Evolutionary conservation across 2,329 filamentous ascomycete species (phyloP).

Genomic region (Aspergillus tanneri): DNA sequence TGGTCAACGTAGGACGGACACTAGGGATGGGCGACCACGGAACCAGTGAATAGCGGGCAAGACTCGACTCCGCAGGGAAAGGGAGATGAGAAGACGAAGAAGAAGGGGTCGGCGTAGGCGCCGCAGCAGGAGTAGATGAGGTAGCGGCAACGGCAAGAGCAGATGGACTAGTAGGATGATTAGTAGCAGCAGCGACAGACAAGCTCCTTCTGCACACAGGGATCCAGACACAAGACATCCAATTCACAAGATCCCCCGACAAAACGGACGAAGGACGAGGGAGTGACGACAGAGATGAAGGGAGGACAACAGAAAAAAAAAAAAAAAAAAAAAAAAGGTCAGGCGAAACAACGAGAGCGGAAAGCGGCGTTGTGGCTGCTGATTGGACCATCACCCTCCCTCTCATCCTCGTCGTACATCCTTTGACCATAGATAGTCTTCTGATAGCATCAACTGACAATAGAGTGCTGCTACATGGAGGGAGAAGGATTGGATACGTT

Average conservation of each 20-base stretch:
- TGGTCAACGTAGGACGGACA: neutral
- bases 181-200: conserved; percentile 23
- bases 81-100: conserved; percentile 4
- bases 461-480: too few relatives aligned
- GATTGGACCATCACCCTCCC: conserved; percentile 22
- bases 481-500: too few relatives aligned
- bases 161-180: conserved; percentile 18
- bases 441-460: too few relatives aligned
- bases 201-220: conserved; percentile 31
- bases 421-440: too few relatives aligned
- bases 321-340: conserved; percentile 10
- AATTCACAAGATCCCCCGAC: conserved; percentile 31
- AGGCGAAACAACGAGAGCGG: conserved; percentile 10
- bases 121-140: conserved; percentile 10
- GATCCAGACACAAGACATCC: conserved; percentile 36
- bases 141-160: conserved; percentile 13
- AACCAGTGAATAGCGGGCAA: too few relatives aligned
- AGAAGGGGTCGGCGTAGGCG: conserved; percentile 14
- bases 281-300: conserved; percentile 8
- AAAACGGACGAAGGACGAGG: conserved; percentile 18
- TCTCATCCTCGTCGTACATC: neutral
- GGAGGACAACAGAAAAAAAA: neutral
- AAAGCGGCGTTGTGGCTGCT: conserved; percentile 4
- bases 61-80: neutral
- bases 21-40: conserved; percentile 4